Evolutionary conservation across 768 basidiomycete species (phyloP), one percentile per base, ranked within the genome.

Genomic region (Sutorius australiensis): DNA sequence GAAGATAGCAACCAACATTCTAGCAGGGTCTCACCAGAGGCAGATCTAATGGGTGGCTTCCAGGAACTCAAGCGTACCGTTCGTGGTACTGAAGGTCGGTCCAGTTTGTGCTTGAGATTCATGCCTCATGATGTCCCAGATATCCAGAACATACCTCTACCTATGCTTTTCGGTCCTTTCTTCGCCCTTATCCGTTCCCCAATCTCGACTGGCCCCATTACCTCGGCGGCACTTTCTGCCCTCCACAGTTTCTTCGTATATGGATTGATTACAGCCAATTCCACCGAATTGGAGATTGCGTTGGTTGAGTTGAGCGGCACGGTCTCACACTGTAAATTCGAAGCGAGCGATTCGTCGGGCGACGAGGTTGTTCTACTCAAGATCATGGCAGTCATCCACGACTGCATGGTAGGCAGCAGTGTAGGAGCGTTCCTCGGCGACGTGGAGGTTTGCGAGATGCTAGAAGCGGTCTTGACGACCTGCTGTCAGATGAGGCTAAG

Each of bases 401-500:
- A 89, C 58, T 87, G 89, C 61, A 76, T 97, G 57, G 86, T 86
- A 58, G 78, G 83, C 48, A 71, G 66, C 52, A 73, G 70, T 51
- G 82, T 91, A 28, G 87, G 90, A 1, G 67, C 72, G n/a, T 75
- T 77, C 10, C 78, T 98, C 33, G 92, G 90, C 27, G 95, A 99
- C 62, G 82, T 97, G 48, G 92, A 94, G 66, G 87, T 98, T 14
- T 99, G 97, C 67, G 97, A 98, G 72, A 94, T 99, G 87, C 75
- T 99, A 61, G 97, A 99, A 71, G 95, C 95, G 1, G 95, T 98
- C 5, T 71, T 99, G 60, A 95, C 94, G 11, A 98, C 95, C 46
- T 93, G 94, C 59, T 98, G 95, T 69, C 90, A 98, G 67, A 95
- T 97, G 82, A 79, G 97, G 50, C 76, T 98, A n/a, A 91, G 90